A percentile compares a stretch with the other conserved stretches of the same genome.
phyloP scores from a whole-genome alignment of 129 eudicot genomes.

The Chrysanthemum lavandulifolium region DNA sequence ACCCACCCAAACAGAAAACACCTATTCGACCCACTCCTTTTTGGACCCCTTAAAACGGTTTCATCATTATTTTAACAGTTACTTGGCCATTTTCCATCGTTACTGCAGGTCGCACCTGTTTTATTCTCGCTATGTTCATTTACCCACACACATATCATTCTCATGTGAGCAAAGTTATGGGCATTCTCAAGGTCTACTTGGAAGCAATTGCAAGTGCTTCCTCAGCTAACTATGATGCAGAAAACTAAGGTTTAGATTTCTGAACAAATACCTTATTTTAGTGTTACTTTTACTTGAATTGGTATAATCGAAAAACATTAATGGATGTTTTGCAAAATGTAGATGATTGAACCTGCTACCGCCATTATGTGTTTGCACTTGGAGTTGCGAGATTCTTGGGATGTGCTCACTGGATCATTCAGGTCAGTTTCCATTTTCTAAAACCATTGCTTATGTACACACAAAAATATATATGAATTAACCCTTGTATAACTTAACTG shows the following conservation, averaged over 20 bases:
- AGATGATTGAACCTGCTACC: conserved; percentile 92
- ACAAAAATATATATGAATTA: neutral
- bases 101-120: conserved; percentile 59
- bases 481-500: neutral
- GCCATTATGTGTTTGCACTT: conserved; percentile 93
- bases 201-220: conserved; percentile 86
- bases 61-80: neutral
- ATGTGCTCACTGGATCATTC: conserved; percentile 89
- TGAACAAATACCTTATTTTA: neutral
- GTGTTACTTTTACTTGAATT: neutral
- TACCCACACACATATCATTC: conserved; percentile 58
- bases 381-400: conserved; percentile 88
- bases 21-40: neutral
- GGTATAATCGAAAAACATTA: neutral
- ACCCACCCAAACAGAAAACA: neutral
- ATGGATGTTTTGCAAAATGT: neutral
- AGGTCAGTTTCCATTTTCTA: conserved; percentile 40
- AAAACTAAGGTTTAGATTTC: conserved; percentile 65
- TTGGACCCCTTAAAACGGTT: neutral
- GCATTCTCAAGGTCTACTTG: conserved; percentile 74
- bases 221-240: conserved; percentile 85
- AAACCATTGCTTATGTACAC: neutral
- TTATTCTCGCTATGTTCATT: conserved; percentile 46
- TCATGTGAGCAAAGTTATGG: conserved; percentile 50
- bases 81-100: neutral